Evolutionary conservation across 352 stramenopile genomes (phyloP).

Genomic region (Phytophthora quininea): DNA sequence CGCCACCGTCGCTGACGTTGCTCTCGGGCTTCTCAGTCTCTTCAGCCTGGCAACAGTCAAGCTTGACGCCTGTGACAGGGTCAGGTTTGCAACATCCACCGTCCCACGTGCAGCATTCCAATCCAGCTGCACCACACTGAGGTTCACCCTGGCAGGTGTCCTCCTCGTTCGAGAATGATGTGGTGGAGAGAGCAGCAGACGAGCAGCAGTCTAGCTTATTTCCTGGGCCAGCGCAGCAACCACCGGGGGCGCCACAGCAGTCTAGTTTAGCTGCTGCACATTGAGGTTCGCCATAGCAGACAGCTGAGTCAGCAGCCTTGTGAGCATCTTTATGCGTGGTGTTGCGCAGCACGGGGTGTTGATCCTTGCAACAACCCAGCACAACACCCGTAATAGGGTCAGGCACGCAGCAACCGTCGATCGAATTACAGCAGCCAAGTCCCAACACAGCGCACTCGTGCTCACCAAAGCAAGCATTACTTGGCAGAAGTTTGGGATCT

Average conservation of each 20-base stretch:
- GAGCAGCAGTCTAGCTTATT: constrained; percentile 53
- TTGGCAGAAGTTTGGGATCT: constrained; percentile 41
- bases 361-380: constrained; percentile 73
- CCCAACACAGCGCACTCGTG: constrained; percentile 62
- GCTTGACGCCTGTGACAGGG: constrained; percentile 27
- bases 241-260: constrained; percentile 49
- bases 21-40: constrained; percentile 1
- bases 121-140: constrained; percentile 40
- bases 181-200: constrained; percentile 1
- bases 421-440: constrained; percentile 69
- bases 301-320: constrained; percentile 20
- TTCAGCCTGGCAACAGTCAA: constrained; percentile 49
- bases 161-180: constrained; percentile 13
- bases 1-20: constrained; percentile 15
- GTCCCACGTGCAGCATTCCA: constrained; percentile 52
- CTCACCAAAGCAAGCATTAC: constrained; percentile 71
- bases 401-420: constrained; percentile 73
- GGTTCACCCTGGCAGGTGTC: constrained; percentile 47
- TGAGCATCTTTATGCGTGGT: constrained; percentile 34
- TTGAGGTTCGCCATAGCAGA: constrained; percentile 49
- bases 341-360: constrained; percentile 38
- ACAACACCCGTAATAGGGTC: constrained; percentile 51
- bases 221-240: constrained; percentile 50
- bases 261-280: constrained; percentile 48
- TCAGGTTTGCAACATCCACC: constrained; percentile 54